Base-by-base conservation (phyloP, 2,329 filamentous ascomycete species). In the Metarhizium guizhouense region DNA sequence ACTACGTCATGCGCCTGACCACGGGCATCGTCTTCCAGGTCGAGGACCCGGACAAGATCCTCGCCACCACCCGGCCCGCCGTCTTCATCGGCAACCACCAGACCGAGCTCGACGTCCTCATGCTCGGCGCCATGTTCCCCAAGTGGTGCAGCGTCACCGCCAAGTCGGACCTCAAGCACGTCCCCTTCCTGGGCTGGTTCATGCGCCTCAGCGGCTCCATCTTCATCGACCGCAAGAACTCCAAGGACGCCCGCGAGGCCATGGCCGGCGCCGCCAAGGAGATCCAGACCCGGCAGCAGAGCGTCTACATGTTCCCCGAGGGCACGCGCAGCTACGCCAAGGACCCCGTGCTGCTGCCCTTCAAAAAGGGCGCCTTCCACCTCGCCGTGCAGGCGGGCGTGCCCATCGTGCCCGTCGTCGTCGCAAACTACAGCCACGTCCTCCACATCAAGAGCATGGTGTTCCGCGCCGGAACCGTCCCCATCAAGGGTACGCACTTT, bases 311-410 rank as follows among this genome's bases (percentile, higher is more conserved):
- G 74, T 93, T 93, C 72, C 87, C 88, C 57, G 94, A 99, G 75
- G 94, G 94, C 52, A 99, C 94, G 1, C 83, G 94, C 62, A 95
- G 89, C 69, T 96, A 97, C 74, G 81, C 88, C 56, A 83, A 87
- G 64, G 85, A 92, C 54, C 88, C 94, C 2, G 82, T 80, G 57
- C 74, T 99, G 64, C 77, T 97, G 54, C 89, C 91, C n/a, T 99
- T 97, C 80, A 99, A 99, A 76, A 99, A 99, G 78, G 94, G 94
- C 57, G 94, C 93, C 50, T 99, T 99, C 73, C 93, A 99, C 71
- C 80, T 99, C 38, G 94, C 94, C 49, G 83, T 99, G 20, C 89
- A 97, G 77, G 93, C 93, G 2, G 88, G 90, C 61, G 94, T 96
- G 6, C 92, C 92, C 30, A 89, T 99, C 64, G 86, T 99, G 3